Evolutionary conservation across 2,329 filamentous ascomycete genomes (phyloP).

Genomic region (Dactylellina drechsleri): DNA sequence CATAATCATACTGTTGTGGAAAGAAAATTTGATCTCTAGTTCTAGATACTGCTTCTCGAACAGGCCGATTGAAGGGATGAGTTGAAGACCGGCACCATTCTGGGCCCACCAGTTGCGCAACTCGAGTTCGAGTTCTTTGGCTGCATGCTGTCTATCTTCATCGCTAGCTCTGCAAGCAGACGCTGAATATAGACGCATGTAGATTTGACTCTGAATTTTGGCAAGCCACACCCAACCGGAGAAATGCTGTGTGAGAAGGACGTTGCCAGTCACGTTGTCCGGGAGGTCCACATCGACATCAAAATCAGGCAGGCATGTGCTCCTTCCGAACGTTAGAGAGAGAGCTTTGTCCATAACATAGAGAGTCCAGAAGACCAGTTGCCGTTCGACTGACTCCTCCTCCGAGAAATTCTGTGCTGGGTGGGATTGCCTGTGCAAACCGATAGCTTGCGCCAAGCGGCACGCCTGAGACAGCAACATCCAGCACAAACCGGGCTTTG

Average conservation of each 20-base stretch:
- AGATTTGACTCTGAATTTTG: constrained; percentile 70
- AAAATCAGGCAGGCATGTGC: constrained; percentile 70
- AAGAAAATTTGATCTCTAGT: constrained; percentile 57
- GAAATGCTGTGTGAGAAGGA: constrained; percentile 65
- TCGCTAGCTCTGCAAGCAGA: constrained; percentile 62
- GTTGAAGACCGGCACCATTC: constrained; percentile 50
- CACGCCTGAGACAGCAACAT: constrained; percentile 70
- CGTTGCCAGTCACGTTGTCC: constrained; percentile 61
- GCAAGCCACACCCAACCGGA: constrained; percentile 69
- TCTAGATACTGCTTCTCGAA: constrained; percentile 60
- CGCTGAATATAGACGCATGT: constrained; percentile 69
- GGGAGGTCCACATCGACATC: constrained; percentile 68
- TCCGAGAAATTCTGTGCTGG: constrained; percentile 60
- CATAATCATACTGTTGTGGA: constrained; percentile 53
- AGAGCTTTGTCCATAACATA: constrained; percentile 71
- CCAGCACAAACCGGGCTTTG: constrained; percentile 73
- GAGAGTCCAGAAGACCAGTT: constrained; percentile 69
- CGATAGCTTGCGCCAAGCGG: constrained; percentile 71
- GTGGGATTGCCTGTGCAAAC: constrained; percentile 67
- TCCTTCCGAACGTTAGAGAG: constrained; percentile 70
- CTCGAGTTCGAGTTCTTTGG: constrained; percentile 58
- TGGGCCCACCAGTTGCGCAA: constrained; percentile 58
- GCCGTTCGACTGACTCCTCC: constrained; percentile 57
- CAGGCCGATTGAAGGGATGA: constrained; percentile 43
- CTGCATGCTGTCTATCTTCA: constrained; percentile 61